Percentiles rank a stretch among this genome's conserved stretches.
phyloP scores from a whole-genome alignment of 1,284 basidiomycete species.

The Termitomyces sp. region DNA sequence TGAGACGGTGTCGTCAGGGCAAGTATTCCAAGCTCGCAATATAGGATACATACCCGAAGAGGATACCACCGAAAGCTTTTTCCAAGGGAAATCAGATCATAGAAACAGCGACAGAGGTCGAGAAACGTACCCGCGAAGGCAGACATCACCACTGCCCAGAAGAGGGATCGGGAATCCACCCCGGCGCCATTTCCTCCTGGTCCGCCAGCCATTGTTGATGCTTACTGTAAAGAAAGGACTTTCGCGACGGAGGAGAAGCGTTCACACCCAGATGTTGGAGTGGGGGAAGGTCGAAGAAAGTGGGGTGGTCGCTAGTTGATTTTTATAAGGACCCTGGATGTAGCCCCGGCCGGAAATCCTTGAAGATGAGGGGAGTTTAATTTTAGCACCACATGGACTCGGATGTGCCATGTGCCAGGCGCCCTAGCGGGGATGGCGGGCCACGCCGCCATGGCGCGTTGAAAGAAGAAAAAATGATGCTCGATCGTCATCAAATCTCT shows the following conservation, averaged over 20 bases:
- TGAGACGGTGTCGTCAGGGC: neutral
- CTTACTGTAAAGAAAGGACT: conserved; percentile 3
- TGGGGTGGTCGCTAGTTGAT: neutral
- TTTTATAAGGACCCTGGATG: conserved; percentile 6
- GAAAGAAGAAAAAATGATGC: neutral
- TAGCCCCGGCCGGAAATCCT: conserved; percentile 4
- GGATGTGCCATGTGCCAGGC: neutral
- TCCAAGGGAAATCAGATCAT: neutral
- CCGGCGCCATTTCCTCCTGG: conserved; percentile 27
- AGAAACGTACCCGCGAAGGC: conserved; percentile 27
- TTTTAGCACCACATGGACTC: conserved; percentile 3
- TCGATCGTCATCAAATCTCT: neutral
- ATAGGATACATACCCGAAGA: conserved; percentile 41
- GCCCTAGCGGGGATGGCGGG: neutral
- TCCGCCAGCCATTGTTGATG: conserved; percentile 26
- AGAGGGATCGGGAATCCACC: conserved; percentile 22
- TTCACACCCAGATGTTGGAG: conserved; percentile 5
- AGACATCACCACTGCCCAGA: conserved; percentile 30
- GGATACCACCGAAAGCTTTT: conserved; percentile 69
- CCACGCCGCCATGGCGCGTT: too few species aligned
- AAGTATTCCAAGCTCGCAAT: neutral
- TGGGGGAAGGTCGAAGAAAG: conserved; percentile 4
- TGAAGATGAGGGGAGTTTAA: neutral
- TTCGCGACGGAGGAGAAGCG: neutral
- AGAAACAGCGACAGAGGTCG: neutral